A percentile compares a stretch with the other conserved stretches of the same genome.
Conservation (phyloP, 176 grass and related monocot species). For the Oryza longistaminata region DNA sequence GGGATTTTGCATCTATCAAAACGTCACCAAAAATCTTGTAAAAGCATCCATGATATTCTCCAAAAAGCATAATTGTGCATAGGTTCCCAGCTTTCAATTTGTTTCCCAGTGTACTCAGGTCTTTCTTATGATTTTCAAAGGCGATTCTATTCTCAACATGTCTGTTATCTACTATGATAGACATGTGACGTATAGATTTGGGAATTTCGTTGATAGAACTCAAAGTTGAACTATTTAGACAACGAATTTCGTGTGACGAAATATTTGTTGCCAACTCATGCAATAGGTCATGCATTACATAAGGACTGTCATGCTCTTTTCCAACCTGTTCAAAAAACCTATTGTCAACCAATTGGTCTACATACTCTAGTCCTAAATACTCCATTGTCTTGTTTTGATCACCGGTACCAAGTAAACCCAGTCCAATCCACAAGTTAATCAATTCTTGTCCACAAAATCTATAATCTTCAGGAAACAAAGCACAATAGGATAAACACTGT, state of each 20-base stretch:
- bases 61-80: conserved; percentile 26
- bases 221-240: background rate
- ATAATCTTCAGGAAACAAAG: conserved; percentile 44
- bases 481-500: conserved; percentile 36
- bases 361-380: background rate
- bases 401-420: background rate
- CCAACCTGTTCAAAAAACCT: background rate
- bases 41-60: background rate
- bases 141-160: background rate
- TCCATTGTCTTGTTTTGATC: background rate
- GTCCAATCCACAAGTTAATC: conserved; percentile 39
- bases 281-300: conserved; percentile 31
- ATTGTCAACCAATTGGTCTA: background rate
- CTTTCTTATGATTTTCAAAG: background rate
- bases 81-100: conserved; percentile 18
- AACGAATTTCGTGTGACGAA: conserved; percentile 29
- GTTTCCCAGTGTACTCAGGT: background rate
- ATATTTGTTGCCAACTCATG: conserved; percentile 28
- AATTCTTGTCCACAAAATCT: background rate
- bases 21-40: background rate
- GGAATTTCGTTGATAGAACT: background rate
- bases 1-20: background rate
- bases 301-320: background rate
- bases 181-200: conserved; percentile 24
- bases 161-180: background rate